Evolutionary conservation across 2,329 filamentous ascomycete genomes (phyloP), one percentile per base, ranked within the genome.

Genomic region (Monosporascus cannonballus): DNA sequence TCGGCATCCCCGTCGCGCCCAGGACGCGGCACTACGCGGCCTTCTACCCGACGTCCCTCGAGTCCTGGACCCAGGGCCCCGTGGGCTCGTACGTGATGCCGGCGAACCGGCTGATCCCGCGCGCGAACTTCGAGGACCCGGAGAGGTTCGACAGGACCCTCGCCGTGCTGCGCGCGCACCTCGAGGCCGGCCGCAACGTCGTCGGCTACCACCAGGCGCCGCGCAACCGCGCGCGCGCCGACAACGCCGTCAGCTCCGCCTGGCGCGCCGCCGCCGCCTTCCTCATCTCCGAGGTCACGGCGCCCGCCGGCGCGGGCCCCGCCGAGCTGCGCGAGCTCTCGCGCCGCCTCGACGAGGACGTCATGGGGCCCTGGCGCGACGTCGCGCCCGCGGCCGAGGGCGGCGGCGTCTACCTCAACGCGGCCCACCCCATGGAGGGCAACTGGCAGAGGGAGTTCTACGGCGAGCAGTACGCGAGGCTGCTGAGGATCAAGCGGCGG

Each of bases 41-140:
- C 49, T 65, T 70, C 54, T 63, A 68, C 51, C 59, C 55, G 9
- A 67, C 66, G 2, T 73, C 69, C 66, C 54, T 59, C 8, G 60
- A 58, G 48, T 61, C 64, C 47, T 75, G 73, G 59, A 52, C 51
- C 4, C 59, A 56, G 14, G 57, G 57, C 51, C 50, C 63, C 4
- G 59, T 57, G 18, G 67, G 64, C 11, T 48, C 48, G 15, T 61
- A 62, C 54, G 59, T 56, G 38, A 58, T 57, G 27, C 61, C 64
- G 2, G 70, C 63, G 6, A 71, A 64, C n/a, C 67, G 72, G 11
- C 64, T 74, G 7, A 66, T 74, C 30, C 71, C 72, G 2, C 61
- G 65, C 25, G 57, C 59, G 24, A 69, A 69, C 55, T 71, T 62
- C 55, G 58, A 53, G 11, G 58, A 63, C 69, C 59, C 64, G 62